phyloP scores from a whole-genome alignment of 306 rosid genomes.

The Elaeagnus macrophylla region DNA sequence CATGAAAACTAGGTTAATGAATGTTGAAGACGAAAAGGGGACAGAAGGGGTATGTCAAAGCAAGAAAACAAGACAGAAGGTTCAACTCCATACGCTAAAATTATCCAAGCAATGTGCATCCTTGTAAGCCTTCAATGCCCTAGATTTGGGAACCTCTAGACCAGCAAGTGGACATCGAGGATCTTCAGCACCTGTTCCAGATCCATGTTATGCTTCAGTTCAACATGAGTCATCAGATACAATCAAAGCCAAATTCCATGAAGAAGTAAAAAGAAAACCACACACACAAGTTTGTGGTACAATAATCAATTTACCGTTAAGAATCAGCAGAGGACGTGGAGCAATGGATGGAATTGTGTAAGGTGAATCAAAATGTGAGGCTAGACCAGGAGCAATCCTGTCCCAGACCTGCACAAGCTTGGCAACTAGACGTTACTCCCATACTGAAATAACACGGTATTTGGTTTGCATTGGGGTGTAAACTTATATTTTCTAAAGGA shows the following conservation, averaged over 20 bases:
- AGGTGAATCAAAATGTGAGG: slow-evolving; percentile 64
- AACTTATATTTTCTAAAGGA: too few relatives aligned
- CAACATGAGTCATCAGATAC: neutral
- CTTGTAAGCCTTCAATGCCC: slow-evolving; percentile 36
- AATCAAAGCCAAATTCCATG: slow-evolving; percentile 5
- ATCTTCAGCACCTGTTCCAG: slow-evolving; percentile 61
- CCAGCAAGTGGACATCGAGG: slow-evolving; percentile 72
- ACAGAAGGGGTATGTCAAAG: neutral
- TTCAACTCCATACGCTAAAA: slow-evolving; percentile 48
- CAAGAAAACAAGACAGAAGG: neutral
- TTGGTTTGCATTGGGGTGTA: too few relatives aligned
- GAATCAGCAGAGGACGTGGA: slow-evolving; percentile 69
- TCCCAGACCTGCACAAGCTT: slow-evolving; percentile 74
- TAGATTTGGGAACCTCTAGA: slow-evolving; percentile 32
- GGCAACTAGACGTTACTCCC: slow-evolving; percentile 1
- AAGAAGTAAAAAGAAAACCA: neutral
- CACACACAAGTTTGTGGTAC: too few relatives aligned
- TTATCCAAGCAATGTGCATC: slow-evolving; percentile 30
- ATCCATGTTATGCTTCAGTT: slow-evolving; percentile 14
- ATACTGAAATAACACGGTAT: neutral
- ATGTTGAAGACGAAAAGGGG: neutral
- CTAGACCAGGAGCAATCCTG: slow-evolving; percentile 86
- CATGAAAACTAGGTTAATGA: neutral
- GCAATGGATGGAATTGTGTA: slow-evolving; percentile 60
- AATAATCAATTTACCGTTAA: slow-evolving; percentile 41